A percentile compares a stretch with the other conserved stretches of the same genome.
These are phyloP conservation scores for Apophysomyces variabilis DNA, from an alignment of 371 early-diverging fungal species.

Conservation along the genomic window DNA sequence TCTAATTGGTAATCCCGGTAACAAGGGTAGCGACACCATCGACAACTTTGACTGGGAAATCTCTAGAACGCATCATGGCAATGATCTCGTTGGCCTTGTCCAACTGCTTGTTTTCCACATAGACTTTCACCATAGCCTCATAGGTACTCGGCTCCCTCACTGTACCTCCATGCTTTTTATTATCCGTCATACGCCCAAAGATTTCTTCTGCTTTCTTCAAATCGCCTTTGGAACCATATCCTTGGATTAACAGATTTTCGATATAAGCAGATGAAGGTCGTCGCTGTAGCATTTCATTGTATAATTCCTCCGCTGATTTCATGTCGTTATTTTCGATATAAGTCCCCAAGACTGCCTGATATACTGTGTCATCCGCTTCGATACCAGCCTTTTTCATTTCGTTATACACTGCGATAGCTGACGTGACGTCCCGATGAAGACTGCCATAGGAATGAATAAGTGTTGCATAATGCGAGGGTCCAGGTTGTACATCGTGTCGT, in stretches of 20 bases:
- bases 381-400: conserved; percentile 52
- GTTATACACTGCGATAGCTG: conserved; percentile 55
- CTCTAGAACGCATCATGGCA: conserved; percentile 36
- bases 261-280: conserved; percentile 61
- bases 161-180: conserved; percentile 19
- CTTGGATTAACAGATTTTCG: conserved; percentile 65
- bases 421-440: conserved; percentile 58
- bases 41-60: conserved; percentile 46
- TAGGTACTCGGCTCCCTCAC: conserved; percentile 66
- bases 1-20: neutral
- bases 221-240: conserved; percentile 42
- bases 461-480: conserved; percentile 58
- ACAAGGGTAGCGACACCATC: conserved; percentile 43
- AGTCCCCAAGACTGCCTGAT: conserved; percentile 61
- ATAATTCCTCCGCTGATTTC: conserved; percentile 48
- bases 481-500: conserved; percentile 48
- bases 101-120: conserved; percentile 48
- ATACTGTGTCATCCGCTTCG: conserved; percentile 53
- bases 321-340: conserved; percentile 57
- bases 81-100: conserved; percentile 44
- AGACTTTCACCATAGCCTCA: conserved; percentile 63
- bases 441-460: conserved; percentile 65
- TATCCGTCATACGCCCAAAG: conserved; percentile 51
- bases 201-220: conserved; percentile 47
- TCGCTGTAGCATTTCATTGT: conserved; percentile 43